Percentiles rank a stretch among this genome's conserved stretches.
Conservation (phyloP, 1,284 basidiomycete species). For the Apiotrichum gracile region DNA sequence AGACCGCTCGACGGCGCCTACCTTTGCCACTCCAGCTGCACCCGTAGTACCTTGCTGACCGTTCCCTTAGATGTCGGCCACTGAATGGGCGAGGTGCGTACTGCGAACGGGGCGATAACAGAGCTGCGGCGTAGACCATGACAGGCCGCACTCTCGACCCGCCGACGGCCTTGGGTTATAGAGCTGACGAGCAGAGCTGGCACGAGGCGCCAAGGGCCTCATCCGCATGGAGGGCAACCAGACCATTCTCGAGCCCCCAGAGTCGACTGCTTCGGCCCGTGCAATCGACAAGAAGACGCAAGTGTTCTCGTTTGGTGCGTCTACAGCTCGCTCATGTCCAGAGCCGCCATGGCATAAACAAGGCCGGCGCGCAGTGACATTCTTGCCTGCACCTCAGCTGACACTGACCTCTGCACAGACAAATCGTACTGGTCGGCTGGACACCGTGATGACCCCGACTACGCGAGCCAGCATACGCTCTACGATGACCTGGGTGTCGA, state of each 20-base stretch:
- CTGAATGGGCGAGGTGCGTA: conserved; percentile 81
- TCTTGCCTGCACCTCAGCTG: too few species aligned
- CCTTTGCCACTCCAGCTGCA: conserved; percentile 1
- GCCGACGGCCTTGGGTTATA: too few species aligned
- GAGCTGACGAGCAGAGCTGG: conserved; percentile 78
- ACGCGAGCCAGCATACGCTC: conserved; percentile 87
- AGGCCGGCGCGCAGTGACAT: too few species aligned
- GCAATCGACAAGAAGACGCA: conserved; percentile 81
- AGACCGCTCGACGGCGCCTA: too few species aligned
- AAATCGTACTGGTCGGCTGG: conserved; percentile 95
- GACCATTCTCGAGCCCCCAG: conserved; percentile 84
- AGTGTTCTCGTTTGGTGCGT: conserved; percentile 67
- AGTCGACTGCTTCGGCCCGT: conserved; percentile 50
- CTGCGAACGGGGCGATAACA: too few species aligned
- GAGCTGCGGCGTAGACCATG: too few species aligned
- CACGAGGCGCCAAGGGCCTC: conserved; percentile 81
- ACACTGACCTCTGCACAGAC: conserved; percentile 53
- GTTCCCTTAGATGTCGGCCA: conserved; percentile 67
- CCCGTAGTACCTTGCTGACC: background rate
- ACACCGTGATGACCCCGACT: conserved; percentile 72
- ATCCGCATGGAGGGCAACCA: conserved; percentile 89
- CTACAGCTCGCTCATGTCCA: too few species aligned
- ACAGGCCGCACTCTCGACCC: too few species aligned
- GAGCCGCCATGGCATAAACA: too few species aligned
- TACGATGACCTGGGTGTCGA: conserved; percentile 94